Base-by-base conservation (phyloP, 2,329 filamentous ascomycete species). In the Trichophyton simii region DNA sequence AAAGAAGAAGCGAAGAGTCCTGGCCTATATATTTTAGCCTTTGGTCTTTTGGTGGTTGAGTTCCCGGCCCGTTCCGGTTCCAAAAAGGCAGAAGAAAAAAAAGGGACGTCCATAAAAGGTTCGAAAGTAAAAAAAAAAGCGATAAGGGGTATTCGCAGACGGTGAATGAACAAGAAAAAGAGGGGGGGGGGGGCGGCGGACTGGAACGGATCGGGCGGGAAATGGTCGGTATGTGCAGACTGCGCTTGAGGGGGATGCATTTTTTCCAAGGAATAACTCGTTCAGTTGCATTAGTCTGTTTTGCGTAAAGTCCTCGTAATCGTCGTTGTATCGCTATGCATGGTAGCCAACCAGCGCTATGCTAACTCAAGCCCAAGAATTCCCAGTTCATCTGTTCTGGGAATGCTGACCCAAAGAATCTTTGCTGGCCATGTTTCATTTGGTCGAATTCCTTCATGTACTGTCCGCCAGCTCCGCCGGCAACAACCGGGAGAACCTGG, bases 371-470 rank as follows among this genome's bases (percentile, higher is more conserved):
- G 4, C 63, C 64, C 31, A 64, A 42, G 18, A 65, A 65, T 38
- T 63, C 63, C 57, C 62, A 64, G 41, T 57, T 55, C 31, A 28
- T 41, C n/a, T 57, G 62, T 8, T 65, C 63, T 46, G 55, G 55
- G 34, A 58, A 63, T 15, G 57, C 55, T 31, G 50, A 31, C n/a
- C 62, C 60, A 36, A 66, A 61, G 18, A 66, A 65, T 2, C 63
- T 60, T 15, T 62, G 52, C 11, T 58, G 38, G n/a, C 61, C 28
- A n/a, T 54, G 61, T 44, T 65, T 64, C 42, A 62, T 61, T 20
- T 61, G 54, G 7, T 60, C 42, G 15, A 65, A 62, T 18, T 60
- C 54, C 50, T 54, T 54, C 50, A 54, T 54, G 15, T 54, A 54
- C 25, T 54, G 50, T 11, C 50, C 22, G 22, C 22, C 50, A 6